These are phyloP conservation scores for Pholiota molesta DNA, from an alignment of 768 basidiomycete genomes.

Conservation along the genomic window DNA sequence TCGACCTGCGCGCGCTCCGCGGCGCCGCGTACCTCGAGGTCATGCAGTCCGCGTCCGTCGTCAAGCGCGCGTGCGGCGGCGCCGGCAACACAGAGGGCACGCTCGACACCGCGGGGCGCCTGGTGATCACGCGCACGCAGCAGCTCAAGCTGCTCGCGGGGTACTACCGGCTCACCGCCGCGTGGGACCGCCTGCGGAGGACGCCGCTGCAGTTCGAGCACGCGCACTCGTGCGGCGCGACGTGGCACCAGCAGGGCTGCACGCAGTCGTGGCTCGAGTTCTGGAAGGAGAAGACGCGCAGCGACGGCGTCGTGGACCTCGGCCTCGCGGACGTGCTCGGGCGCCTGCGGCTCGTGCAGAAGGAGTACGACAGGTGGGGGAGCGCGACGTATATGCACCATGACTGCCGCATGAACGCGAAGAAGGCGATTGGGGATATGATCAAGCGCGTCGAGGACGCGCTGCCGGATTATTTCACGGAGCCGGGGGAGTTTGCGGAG, in stretches of 20 bases:
- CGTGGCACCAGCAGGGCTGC: constrained; percentile 76
- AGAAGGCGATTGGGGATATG: constrained; percentile 55
- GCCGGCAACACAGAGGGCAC: constrained; percentile 38
- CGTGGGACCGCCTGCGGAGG: constrained; percentile 66
- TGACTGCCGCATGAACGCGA: constrained; percentile 66
- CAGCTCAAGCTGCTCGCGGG: constrained; percentile 69
- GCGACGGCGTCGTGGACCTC: constrained; percentile 60
- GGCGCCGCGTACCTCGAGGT: constrained; percentile 74
- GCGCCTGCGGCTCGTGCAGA: constrained; percentile 59
- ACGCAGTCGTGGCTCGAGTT: constrained; percentile 77
- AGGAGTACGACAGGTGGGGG: constrained; percentile 73
- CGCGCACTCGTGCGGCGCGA: constrained; percentile 60
- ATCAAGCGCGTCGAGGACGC: constrained; percentile 60
- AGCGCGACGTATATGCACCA: constrained; percentile 80
- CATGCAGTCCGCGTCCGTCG: constrained; percentile 62
- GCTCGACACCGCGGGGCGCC: constrained; percentile 28
- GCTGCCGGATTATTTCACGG: constrained; percentile 65
- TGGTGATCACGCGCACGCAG: constrained; percentile 59
- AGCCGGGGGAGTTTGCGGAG: constrained; percentile 25
- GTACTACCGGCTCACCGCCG: constrained; percentile 65
- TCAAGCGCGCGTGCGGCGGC: constrained; percentile 38
- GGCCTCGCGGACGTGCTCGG: constrained; percentile 72
- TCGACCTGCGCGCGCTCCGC: constrained; percentile 58
- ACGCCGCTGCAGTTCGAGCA: constrained; percentile 68
- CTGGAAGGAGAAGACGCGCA: constrained; percentile 75